phyloP scores from a whole-genome alignment of 2,329 filamentous ascomycete species.

The Hymenotorrendiella dingleyae region DNA sequence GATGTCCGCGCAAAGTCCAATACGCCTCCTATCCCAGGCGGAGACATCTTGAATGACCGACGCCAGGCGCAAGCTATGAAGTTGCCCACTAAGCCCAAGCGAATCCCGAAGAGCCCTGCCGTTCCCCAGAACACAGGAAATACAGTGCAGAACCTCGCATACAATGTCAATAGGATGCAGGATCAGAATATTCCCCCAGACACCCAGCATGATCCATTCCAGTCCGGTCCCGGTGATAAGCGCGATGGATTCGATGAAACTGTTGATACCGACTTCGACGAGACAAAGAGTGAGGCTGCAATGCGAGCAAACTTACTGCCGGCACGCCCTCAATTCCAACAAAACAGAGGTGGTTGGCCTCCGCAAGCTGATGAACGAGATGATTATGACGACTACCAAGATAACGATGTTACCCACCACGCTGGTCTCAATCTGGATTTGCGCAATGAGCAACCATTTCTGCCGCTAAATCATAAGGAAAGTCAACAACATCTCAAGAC shows the following conservation, averaged over 20 bases:
- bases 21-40: too few species aligned
- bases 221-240: neutral
- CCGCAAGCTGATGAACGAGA: neutral
- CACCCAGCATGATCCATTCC: neutral
- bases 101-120: neutral
- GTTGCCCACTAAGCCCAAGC: neutral
- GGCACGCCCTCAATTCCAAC: neutral
- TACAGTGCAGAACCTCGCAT: too few species aligned
- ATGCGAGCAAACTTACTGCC: neutral
- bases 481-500: neutral
- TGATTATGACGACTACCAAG: neutral
- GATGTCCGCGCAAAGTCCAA: too few species aligned
- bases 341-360: neutral
- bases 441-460: neutral
- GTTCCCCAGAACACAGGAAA: neutral
- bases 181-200: too few species aligned
- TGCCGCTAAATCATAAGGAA: slow-evolving; percentile 1
- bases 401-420: neutral
- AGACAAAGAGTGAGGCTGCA: neutral
- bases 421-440: neutral
- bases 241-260: slow-evolving; percentile 1
- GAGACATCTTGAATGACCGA: neutral
- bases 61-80: neutral
- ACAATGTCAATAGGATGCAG: neutral
- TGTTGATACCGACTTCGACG: neutral